Conservation (phyloP, 140 eudicot genomes). For the Artemisia princeps region DNA sequence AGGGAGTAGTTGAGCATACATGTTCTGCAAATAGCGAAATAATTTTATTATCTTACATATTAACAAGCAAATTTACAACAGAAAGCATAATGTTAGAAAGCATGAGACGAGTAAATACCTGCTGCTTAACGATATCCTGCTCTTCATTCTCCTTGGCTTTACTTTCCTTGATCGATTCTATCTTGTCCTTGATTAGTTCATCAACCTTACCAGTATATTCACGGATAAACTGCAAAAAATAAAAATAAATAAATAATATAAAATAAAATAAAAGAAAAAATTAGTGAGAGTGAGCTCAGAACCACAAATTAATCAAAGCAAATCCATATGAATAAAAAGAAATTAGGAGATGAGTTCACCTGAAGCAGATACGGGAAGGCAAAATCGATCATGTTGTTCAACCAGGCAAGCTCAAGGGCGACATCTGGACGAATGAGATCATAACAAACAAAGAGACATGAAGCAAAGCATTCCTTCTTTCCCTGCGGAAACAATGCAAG, state of each 20-base stretch:
- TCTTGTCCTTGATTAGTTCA: conserved; percentile 81
- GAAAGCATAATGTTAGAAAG: not conserved
- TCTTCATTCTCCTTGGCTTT: conserved; percentile 91
- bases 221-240: conserved; percentile 76
- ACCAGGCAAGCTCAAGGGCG: conserved; percentile 92
- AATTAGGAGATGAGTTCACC: conserved; percentile 29
- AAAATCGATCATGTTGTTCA: conserved; percentile 91
- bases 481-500: conserved; percentile 49
- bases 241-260: not conserved
- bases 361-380: conserved; percentile 98
- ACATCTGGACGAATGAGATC: conserved; percentile 92
- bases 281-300: too few species aligned
- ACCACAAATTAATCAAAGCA: not conserved
- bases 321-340: not conserved
- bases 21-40: conserved; percentile 53
- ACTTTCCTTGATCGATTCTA: conserved; percentile 66
- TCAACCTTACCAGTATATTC: conserved; percentile 96
- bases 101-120: conserved; percentile 37
- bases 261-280: not conserved
- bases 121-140: conserved; percentile 83
- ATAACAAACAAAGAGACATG: conserved; percentile 92
- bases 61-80: not conserved
- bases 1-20: conserved; percentile 96
- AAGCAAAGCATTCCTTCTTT: conserved; percentile 97
- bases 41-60: not conserved